phyloP scores from a whole-genome alignment of 1,139 yeast species.

The Scheffersomyces segobiensis region DNA sequence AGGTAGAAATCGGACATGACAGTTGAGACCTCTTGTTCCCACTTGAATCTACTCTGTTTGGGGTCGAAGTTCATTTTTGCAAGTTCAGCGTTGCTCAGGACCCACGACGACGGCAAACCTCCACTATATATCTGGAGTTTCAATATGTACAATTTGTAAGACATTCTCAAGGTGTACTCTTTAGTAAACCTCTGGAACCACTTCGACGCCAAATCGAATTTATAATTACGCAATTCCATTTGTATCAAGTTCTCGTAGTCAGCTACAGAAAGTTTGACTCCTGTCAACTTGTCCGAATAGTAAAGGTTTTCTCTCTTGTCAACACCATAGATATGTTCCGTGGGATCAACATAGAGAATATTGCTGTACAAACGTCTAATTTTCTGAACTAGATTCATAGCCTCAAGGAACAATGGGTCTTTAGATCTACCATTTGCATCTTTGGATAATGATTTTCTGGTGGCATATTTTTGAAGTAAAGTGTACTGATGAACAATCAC shows the following conservation, averaged over 20 bases:
- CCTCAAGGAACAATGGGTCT: slow-evolving; percentile 9
- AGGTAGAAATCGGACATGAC: background rate
- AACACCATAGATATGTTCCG: slow-evolving; percentile 22
- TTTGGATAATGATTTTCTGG: background rate
- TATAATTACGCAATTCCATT: slow-evolving; percentile 35
- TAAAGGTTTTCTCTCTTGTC: slow-evolving; percentile 21
- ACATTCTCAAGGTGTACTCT: slow-evolving; percentile 23
- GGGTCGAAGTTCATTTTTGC: slow-evolving; percentile 19
- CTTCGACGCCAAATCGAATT: slow-evolving; percentile 40
- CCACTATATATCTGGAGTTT: slow-evolving; percentile 35
- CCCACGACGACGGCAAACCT: slow-evolving; percentile 38
- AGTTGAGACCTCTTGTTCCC: slow-evolving; percentile 7
- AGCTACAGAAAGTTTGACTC: slow-evolving; percentile 20
- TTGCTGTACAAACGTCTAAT: slow-evolving; percentile 31
- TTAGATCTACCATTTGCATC: background rate
- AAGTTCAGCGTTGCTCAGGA: slow-evolving; percentile 20
- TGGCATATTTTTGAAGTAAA: background rate
- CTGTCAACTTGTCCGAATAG: slow-evolving; percentile 17
- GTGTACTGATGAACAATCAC: slow-evolving; percentile 22
- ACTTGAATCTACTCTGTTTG: slow-evolving; percentile 17
- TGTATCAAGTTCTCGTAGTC: slow-evolving; percentile 43
- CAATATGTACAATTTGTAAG: slow-evolving; percentile 36
- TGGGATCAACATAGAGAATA: slow-evolving; percentile 21
- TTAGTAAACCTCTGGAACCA: slow-evolving; percentile 40
- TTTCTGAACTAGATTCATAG: slow-evolving; percentile 15